phyloP scores from a whole-genome alignment of 2,329 filamentous ascomycete species.

The Fusarium poae region DNA sequence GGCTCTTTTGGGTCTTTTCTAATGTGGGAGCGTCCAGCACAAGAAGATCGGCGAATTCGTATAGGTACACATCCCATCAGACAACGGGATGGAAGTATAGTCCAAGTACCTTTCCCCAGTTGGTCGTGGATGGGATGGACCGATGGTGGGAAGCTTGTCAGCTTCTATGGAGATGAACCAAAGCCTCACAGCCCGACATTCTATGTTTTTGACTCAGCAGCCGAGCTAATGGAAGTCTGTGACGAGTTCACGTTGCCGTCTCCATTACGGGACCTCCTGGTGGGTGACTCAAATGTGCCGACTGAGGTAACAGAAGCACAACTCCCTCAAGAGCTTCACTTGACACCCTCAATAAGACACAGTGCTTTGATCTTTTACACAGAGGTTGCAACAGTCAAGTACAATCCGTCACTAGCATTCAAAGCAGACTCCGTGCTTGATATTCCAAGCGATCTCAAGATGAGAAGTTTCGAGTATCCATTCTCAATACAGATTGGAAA shows the following conservation, averaged over 20 bases:
- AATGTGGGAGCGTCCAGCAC: background rate
- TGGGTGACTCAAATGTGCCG: too few relatives aligned
- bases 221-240: background rate
- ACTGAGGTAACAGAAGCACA: background rate
- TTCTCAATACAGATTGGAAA: background rate
- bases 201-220: background rate
- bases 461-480: background rate
- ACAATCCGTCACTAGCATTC: background rate
- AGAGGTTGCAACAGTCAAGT: background rate
- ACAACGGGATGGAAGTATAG: background rate
- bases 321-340: background rate
- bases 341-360: background rate
- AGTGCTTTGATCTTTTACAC: background rate
- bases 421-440: too few relatives aligned
- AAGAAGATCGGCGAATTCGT: accelerated
- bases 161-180: background rate
- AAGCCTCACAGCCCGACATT: background rate
- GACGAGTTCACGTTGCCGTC: background rate
- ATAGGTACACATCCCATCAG: background rate
- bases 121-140: slow-evolving; percentile 7
- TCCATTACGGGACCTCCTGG: background rate
- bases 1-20: background rate
- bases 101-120: background rate
- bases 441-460: background rate
- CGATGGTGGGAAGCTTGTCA: background rate